phyloP scores from a whole-genome alignment of 2,329 filamentous ascomycete species.

The Alternaria sp. region DNA sequence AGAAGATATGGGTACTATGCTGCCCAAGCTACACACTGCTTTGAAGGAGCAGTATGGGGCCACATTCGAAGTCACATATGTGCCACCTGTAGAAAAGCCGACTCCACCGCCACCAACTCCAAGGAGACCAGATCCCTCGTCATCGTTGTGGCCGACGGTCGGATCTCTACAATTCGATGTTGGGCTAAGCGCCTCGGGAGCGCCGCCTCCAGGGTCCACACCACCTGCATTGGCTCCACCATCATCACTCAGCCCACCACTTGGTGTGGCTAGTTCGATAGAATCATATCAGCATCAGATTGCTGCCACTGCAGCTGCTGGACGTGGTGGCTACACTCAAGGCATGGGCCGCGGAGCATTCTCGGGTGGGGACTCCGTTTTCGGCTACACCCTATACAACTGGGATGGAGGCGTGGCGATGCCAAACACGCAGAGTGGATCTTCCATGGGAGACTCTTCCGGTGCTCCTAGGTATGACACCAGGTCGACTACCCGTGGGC shows the following conservation, averaged over 20 bases:
- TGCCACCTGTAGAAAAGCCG: neutral
- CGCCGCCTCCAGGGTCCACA: neutral
- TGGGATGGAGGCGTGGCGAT: neutral
- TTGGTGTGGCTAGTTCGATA: neutral
- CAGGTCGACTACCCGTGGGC: constrained; percentile 11
- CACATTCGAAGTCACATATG: constrained; percentile 4
- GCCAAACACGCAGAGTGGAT: neutral
- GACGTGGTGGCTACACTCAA: neutral
- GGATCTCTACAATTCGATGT: neutral
- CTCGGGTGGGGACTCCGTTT: neutral
- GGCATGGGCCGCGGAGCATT: neutral
- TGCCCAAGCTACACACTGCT: constrained; percentile 11
- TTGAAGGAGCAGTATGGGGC: constrained; percentile 13
- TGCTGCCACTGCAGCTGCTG: neutral
- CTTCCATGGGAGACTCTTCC: neutral
- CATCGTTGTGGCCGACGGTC: neutral
- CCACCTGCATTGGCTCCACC: neutral
- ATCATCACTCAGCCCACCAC: neutral
- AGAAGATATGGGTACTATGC: constrained; percentile 2
- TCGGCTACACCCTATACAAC: neutral
- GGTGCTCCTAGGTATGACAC: constrained; percentile 8
- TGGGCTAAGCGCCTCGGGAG: neutral
- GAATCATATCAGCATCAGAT: neutral
- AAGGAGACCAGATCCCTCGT: neutral
- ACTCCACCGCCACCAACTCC: neutral